Base-by-base conservation (phyloP, 441 rosid genomes). In the Syzygium malaccense region DNA sequence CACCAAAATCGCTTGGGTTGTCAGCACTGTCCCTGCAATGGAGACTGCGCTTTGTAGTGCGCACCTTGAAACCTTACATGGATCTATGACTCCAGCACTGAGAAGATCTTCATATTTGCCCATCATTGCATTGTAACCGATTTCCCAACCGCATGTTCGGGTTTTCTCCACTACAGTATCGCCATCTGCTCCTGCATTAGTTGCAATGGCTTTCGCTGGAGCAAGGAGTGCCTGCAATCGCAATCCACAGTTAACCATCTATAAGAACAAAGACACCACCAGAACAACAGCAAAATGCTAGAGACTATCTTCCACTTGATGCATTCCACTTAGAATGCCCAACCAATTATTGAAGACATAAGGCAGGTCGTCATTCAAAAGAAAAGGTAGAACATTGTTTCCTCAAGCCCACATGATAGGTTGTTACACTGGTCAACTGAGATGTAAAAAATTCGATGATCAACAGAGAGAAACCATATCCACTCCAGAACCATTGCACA, bases 41-140 rank as follows among this genome's bases (percentile, higher is more conserved):
- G 99, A 97, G 89, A 92, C 97, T 18, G 99, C 99, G 88, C 92
- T 96, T 86, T 96, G 95, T 86, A 97, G 95, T 5, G 98, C 99
- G 55, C 96, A 95, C 90, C 97, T 94, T 49, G 96, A 91, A 91
- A 97, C 98, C 90, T 93, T 92, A 86, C 98, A 95, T 85, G 98
- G 98, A 92, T 96, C 98, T 26, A 93, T 92, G 3, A 97, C 93
- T 89, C 98, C 98, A 4, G 93, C 94, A 54, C 87, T 85, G 41
- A 96, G 86, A 89, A 97, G 99, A 94, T 97, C 98, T 91, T 93
- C 98, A 41, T 92, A 96, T 85, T 86, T 92, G 71, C 94, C 96
- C 3, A 94, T 93, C 98, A 95, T 94, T 53, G 98, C 98, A 88
- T 96, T 96, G 92, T 94, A 96, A 84, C 98, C 99, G 14, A 79